Percentiles rank a stretch among this genome's conserved stretches.
These are phyloP conservation scores for Metschnikowia amazonensis DNA, from an alignment of 805 yeast genomes.

Conservation along the genomic window DNA sequence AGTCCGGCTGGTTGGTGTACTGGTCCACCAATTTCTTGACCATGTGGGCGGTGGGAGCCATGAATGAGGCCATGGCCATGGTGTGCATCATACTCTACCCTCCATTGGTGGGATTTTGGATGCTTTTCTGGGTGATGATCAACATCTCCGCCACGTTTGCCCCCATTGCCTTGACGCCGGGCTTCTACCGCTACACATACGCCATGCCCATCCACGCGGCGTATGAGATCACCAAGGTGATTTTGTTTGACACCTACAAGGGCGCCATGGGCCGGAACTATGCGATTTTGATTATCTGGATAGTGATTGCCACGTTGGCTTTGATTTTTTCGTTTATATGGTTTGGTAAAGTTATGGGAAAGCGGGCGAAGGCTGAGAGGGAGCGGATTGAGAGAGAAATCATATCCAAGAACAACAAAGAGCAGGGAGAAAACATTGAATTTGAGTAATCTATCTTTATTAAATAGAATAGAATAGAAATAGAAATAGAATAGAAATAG, in stretches of 20 bases:
- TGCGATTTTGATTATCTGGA: slow-evolving; percentile 61
- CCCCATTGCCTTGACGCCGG: slow-evolving; percentile 55
- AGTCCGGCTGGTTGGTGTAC: slow-evolving; percentile 65
- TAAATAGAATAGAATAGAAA: too few species aligned
- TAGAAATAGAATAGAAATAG: too few species aligned
- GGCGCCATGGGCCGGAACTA: slow-evolving; percentile 56
- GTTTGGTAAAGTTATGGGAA: slow-evolving; percentile 35
- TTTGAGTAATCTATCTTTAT: too few species aligned
- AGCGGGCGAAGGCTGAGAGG: slow-evolving; percentile 23
- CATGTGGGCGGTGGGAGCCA: slow-evolving; percentile 74
- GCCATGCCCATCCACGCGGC: slow-evolving; percentile 68
- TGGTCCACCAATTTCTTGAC: slow-evolving; percentile 69
- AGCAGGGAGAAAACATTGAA: slow-evolving; percentile 9
- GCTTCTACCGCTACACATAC: slow-evolving; percentile 62
- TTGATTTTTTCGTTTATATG: slow-evolving; percentile 44
- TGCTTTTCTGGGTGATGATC: slow-evolving; percentile 63
- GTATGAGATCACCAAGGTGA: slow-evolving; percentile 55
- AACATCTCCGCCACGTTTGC: slow-evolving; percentile 69
- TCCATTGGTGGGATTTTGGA: slow-evolving; percentile 67
- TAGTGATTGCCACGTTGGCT: slow-evolving; percentile 43
- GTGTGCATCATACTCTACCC: slow-evolving; percentile 52
- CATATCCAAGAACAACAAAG: slow-evolving; percentile 8
- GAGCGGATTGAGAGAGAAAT: slow-evolving; percentile 11
- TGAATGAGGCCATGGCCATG: slow-evolving; percentile 62
- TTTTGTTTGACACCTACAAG: slow-evolving; percentile 54